These are phyloP conservation scores for Zygosaccharomyces siamensis DNA, from an alignment of 805 yeast species.

Conservation along the genomic window DNA sequence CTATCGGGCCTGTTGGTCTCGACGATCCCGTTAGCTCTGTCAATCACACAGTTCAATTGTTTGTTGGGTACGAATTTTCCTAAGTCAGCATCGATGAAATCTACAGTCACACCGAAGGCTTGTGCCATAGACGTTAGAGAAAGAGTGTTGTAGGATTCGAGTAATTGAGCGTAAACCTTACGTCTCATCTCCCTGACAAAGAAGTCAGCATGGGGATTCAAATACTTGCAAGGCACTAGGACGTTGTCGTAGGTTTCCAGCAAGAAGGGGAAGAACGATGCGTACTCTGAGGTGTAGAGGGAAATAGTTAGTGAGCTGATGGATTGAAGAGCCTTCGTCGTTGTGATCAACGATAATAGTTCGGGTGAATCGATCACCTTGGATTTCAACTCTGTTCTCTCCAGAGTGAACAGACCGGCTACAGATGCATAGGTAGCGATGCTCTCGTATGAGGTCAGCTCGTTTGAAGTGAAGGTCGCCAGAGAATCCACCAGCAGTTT, in stretches of 20 bases:
- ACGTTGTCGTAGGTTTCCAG: constrained; percentile 72
- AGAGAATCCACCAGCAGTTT: constrained; percentile 80
- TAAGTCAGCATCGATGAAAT: constrained; percentile 80
- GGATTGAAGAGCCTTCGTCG: constrained; percentile 68
- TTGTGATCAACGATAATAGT: constrained; percentile 70
- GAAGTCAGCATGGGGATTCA: constrained; percentile 73
- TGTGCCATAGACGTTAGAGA: constrained; percentile 90
- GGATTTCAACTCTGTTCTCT: constrained; percentile 75
- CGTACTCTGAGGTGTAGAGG: constrained; percentile 83
- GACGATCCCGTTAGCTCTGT: constrained; percentile 89
- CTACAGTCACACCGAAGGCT: constrained; percentile 84
- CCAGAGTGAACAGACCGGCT: constrained; percentile 79
- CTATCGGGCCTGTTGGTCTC: constrained; percentile 95
- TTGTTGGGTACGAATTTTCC: constrained; percentile 89
- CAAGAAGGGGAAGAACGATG: constrained; percentile 68
- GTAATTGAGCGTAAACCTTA: constrained; percentile 87
- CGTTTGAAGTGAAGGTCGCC: constrained; percentile 93
- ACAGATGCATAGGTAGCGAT: constrained; percentile 84
- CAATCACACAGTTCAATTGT: constrained; percentile 91
- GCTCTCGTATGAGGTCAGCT: constrained; percentile 81
- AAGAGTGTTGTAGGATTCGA: constrained; percentile 89
- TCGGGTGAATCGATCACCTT: constrained; percentile 93
- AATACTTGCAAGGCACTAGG: constrained; percentile 58
- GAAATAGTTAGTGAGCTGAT: constrained; percentile 79
- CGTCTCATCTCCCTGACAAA: constrained; percentile 90